Percentiles rank a stretch among this genome's conserved stretches.
These are phyloP conservation scores for Claviceps spartinae DNA, from an alignment of 2,329 filamentous ascomycete genomes.

Conservation along the genomic window DNA sequence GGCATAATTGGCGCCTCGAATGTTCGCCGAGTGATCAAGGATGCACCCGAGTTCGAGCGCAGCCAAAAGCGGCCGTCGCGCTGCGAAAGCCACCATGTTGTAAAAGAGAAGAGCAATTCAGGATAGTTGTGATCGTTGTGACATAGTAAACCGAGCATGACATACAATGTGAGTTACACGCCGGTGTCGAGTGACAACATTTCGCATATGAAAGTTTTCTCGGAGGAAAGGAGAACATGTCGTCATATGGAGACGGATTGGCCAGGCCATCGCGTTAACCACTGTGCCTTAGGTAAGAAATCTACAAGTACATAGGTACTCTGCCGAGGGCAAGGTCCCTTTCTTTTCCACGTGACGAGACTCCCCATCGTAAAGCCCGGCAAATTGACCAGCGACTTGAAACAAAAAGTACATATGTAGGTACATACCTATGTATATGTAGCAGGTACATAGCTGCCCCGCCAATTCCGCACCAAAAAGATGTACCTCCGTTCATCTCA, in stretches of 20 bases:
- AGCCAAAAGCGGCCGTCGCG: constrained; percentile 36
- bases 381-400: too few relatives aligned
- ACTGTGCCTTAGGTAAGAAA: too few relatives aligned
- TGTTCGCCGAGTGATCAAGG: constrained; percentile 8
- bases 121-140: constrained; percentile 14
- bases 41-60: constrained; percentile 24
- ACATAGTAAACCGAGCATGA: constrained; percentile 12
- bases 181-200: not conserved
- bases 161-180: not conserved
- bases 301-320: too few relatives aligned
- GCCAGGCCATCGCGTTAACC: too few relatives aligned
- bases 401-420: too few relatives aligned
- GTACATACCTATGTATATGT: too few relatives aligned
- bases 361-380: too few relatives aligned
- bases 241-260: not conserved
- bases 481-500: too few relatives aligned
- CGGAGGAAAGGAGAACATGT: not conserved
- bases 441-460: too few relatives aligned
- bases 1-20: constrained; percentile 11
- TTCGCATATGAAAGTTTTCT: not conserved
- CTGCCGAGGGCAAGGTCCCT: too few relatives aligned
- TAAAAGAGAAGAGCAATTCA: constrained; percentile 11
- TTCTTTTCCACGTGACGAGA: too few relatives aligned
- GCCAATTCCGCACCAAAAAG: too few relatives aligned
- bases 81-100: constrained; percentile 36